Evolutionary conservation across 2,329 filamentous ascomycete genomes (phyloP), one percentile per base, ranked within the genome.

Genomic region (Penicillium psychrosexuale): DNA sequence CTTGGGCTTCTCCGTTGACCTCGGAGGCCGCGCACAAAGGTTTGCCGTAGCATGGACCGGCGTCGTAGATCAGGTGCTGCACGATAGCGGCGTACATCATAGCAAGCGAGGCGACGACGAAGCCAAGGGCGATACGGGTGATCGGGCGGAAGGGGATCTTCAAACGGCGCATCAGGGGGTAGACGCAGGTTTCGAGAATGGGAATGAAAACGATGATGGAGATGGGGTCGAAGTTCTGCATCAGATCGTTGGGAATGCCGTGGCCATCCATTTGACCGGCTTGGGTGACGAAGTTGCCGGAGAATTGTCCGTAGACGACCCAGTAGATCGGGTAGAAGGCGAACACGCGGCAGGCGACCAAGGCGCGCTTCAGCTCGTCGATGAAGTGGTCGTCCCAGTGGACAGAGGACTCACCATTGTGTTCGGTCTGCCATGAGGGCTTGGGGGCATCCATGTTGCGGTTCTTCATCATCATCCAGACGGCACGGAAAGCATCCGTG

Each of bases 201-300:
- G 88, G 88, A 46, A 91, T 87, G 72, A 91, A 82, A 66, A 92
- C 84, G 63, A 92, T 82, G 58, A 91, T 83, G 27, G 87, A 83
- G 60, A 92, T 83, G 6, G 89, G 87, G 71, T 91, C 86, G 38
- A 92, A 77, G 74, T 91, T 91, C 69, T 85, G 82, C 65, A 92
- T 82, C 54, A 91, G 76, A 68, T 92, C 89, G 77, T 92, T 92
- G 65, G 89, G 89, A 3, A 90, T 81, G 31, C 88, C 87, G 66
- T 87, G 78, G 3, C 86, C 82, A 50, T 81, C 65, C 87, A 84
- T 83, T 58, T 78, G 78, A n/a, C 74, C 76, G 49, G 80, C 81
- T 71, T 90, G 87, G 12, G 84, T 84, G 62, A 85, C 82, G 61
- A 87, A 80, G 74, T 87, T 89, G 70, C 78, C 82, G 50, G 82